Percentiles rank a stretch among this genome's conserved stretches.
Evolutionary conservation across 2,329 filamentous ascomycete species (phyloP).

Genomic region (Colletotrichum orchidophilum): DNA sequence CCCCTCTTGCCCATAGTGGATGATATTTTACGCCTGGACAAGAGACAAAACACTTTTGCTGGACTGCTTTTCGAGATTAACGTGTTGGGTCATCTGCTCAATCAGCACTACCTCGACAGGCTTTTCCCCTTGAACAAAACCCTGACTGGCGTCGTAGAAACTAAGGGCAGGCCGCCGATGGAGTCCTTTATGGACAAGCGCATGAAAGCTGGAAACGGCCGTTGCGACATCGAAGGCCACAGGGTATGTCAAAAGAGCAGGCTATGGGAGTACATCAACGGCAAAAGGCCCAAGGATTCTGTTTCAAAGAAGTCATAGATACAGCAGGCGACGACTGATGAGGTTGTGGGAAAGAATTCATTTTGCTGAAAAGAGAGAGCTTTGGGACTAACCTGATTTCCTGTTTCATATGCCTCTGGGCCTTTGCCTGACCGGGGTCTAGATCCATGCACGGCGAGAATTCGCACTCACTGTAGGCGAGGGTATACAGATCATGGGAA

Average conservation of each 20-base stretch:
- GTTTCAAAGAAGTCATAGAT: background rate
- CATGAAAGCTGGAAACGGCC: background rate
- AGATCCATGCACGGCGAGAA: background rate
- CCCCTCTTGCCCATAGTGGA: constrained; percentile 36
- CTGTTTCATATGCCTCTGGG: background rate
- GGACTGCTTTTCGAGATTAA: constrained; percentile 67
- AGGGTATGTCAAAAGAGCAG: background rate
- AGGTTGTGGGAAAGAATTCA: background rate
- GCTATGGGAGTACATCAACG: constrained; percentile 4
- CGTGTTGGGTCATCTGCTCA: constrained; percentile 66
- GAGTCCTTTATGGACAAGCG: constrained; percentile 6
- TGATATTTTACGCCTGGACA: constrained; percentile 6
- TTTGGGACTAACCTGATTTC: background rate
- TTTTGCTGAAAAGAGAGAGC: background rate
- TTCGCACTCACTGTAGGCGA: background rate
- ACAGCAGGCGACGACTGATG: background rate
- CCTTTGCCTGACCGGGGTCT: no score
- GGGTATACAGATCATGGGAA: background rate
- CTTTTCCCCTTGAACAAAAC: constrained; percentile 59
- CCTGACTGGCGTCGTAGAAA: constrained; percentile 20
- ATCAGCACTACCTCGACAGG: constrained; percentile 69
- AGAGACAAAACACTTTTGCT: constrained; percentile 62
- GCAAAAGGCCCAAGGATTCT: background rate
- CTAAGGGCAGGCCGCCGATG: constrained; percentile 2
- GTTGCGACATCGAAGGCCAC: background rate